Conservation (phyloP, 2,329 filamentous ascomycete species). For the Anthostomella pinea region DNA sequence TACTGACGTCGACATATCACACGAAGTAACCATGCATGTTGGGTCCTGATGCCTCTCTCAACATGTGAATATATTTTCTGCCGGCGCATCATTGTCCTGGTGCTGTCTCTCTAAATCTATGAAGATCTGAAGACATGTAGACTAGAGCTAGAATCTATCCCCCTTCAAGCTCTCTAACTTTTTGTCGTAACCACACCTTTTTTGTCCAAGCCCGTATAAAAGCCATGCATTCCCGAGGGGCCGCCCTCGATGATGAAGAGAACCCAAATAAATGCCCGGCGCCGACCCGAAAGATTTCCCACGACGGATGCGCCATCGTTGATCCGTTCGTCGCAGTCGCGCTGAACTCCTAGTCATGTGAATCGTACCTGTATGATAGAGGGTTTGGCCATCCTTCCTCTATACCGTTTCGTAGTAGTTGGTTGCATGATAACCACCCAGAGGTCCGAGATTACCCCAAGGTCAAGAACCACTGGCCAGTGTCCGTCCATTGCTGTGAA, state of each 20-base stretch:
- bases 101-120: conserved; percentile 28
- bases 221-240: conserved; percentile 1
- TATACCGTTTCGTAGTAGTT: conserved; percentile 8
- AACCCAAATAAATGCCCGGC: conserved; percentile 1
- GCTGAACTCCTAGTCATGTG: conserved; percentile 9
- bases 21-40: conserved; percentile 13
- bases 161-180: neutral
- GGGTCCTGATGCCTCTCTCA: conserved; percentile 12
- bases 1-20: too few species aligned
- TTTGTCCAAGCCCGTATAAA: neutral
- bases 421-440: conserved; percentile 17
- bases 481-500: conserved; percentile 12
- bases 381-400: neutral
- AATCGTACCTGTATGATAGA: conserved; percentile 1
- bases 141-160: conserved; percentile 28
- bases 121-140: conserved; percentile 25
- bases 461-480: conserved; percentile 16
- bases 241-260: neutral
- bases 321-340: conserved; percentile 3
- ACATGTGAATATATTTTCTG: conserved; percentile 7
- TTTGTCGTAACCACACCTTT: neutral
- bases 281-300: conserved; percentile 1
- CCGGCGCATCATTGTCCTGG: conserved; percentile 21
- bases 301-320: conserved; percentile 1
- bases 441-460: conserved; percentile 15